Conservation (phyloP, 352 stramenopile genomes). For the Blastocystis sp. region DNA sequence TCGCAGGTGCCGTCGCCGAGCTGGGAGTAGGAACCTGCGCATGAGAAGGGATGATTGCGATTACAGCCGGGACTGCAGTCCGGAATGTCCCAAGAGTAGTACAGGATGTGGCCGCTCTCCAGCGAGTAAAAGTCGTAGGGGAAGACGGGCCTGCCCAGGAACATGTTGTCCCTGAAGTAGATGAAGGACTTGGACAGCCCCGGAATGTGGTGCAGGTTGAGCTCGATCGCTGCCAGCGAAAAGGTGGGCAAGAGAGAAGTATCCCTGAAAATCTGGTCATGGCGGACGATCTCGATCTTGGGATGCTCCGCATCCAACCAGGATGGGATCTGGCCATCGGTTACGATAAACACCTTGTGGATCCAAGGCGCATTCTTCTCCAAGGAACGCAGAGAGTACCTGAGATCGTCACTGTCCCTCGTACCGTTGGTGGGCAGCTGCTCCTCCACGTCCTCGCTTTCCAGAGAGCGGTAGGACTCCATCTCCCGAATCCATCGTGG, state of each 20-base stretch:
- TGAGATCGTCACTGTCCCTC: constrained; percentile 88
- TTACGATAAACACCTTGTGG: constrained; percentile 88
- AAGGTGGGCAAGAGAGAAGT: constrained; percentile 84
- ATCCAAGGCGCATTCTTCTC: constrained; percentile 91
- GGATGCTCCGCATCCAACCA: constrained; percentile 85
- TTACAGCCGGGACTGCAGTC: constrained; percentile 80
- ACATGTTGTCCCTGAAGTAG: constrained; percentile 94
- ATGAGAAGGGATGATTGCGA: constrained; percentile 72
- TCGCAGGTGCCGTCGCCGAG: constrained; percentile 79
- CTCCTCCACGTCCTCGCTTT: constrained; percentile 13
- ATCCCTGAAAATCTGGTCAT: constrained; percentile 86
- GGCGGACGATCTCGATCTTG: constrained; percentile 82
- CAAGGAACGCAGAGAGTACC: constrained; percentile 82
- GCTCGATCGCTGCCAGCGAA: constrained; percentile 87
- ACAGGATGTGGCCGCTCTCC: constrained; percentile 83
- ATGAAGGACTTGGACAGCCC: constrained; percentile 86
- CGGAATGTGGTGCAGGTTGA: constrained; percentile 87
- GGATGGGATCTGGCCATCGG: constrained; percentile 86
- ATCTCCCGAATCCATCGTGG: constrained; percentile 81
- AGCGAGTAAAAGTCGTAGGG: constrained; percentile 87
- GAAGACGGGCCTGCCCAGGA: constrained; percentile 81
- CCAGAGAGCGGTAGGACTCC: constrained; percentile 75
- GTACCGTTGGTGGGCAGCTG: constrained; percentile 84
- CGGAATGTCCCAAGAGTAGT: constrained; percentile 87
- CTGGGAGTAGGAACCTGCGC: constrained; percentile 71